Conservation (phyloP, 1,139 yeast genomes). For the Kodamaea arcana region DNA sequence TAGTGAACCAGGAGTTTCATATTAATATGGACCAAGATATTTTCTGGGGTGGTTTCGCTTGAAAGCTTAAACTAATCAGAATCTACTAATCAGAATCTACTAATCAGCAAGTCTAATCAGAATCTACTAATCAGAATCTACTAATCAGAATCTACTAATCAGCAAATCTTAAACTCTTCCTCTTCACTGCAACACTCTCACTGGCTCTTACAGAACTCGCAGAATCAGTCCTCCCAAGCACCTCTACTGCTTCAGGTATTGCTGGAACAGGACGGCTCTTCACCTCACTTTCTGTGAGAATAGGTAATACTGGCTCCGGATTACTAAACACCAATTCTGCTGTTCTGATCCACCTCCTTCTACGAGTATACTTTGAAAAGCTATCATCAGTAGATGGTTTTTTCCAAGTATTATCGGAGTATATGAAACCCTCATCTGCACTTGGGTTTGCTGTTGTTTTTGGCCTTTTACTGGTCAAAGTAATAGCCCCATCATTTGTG, state of each 20-base stretch:
- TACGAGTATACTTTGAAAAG: constrained; percentile 84
- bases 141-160: too few species aligned
- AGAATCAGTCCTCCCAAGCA: not conserved
- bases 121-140: too few species aligned
- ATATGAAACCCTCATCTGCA: constrained; percentile 80
- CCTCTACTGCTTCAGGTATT: not conserved
- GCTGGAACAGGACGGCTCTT: not conserved
- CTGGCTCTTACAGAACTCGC: constrained; percentile 8
- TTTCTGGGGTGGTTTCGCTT: too few species aligned
- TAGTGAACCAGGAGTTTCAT: too few species aligned
- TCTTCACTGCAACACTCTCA: constrained; percentile 13
- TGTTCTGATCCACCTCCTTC: constrained; percentile 93
- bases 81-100: too few species aligned
- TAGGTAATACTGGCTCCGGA: constrained; percentile 4
- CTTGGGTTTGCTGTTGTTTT: constrained; percentile 76
- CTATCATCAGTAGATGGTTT: constrained; percentile 85
- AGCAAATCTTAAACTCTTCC: constrained; percentile 41
- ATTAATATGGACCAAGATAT: too few species aligned
- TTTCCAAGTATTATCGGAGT: constrained; percentile 91
- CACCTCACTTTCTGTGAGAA: not conserved
- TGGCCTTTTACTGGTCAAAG: constrained; percentile 57
- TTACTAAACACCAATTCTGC: constrained; percentile 68
- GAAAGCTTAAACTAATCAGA: too few species aligned
- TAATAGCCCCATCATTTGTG: constrained; percentile 83
- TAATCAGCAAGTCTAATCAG: constrained; percentile 46